Evolutionary conservation across 2,329 filamentous ascomycete genomes (phyloP).

Genomic region (Fusarium newnesense): DNA sequence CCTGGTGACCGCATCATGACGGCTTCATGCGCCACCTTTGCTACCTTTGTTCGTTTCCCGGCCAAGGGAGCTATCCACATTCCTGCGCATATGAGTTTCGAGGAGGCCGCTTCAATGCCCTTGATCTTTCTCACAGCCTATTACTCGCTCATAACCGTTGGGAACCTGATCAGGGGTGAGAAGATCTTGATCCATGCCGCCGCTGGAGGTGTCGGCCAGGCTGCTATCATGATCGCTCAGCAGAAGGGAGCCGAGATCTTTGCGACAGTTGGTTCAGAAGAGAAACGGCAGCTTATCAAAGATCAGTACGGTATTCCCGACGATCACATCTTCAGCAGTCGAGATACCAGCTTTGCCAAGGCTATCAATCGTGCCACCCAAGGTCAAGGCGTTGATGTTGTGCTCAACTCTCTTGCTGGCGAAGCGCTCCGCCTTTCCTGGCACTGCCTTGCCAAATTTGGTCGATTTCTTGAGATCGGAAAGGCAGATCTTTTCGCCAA

Average conservation of each 20-base stretch:
- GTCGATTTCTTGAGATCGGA: background rate
- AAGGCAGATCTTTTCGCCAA: background rate
- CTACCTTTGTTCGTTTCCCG: background rate
- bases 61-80: background rate
- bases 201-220: background rate
- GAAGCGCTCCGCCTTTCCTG: background rate
- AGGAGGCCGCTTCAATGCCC: slow-evolving; percentile 5
- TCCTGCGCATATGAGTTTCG: background rate
- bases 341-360: background rate
- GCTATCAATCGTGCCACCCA: background rate
- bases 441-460: background rate
- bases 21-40: background rate
- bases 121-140: slow-evolving; percentile 5
- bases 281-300: background rate
- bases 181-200: background rate
- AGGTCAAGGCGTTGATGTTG: background rate
- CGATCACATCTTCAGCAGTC: background rate
- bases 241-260: background rate
- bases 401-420: background rate
- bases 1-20: background rate
- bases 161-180: background rate
- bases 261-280: background rate
- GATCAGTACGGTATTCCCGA: background rate
- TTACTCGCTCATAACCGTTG: background rate
- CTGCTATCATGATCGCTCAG: background rate